Evolutionary conservation across 305 asterid genomes (phyloP), one percentile per base, ranked within the genome.

Genomic region (Fraxinus dipetala): DNA sequence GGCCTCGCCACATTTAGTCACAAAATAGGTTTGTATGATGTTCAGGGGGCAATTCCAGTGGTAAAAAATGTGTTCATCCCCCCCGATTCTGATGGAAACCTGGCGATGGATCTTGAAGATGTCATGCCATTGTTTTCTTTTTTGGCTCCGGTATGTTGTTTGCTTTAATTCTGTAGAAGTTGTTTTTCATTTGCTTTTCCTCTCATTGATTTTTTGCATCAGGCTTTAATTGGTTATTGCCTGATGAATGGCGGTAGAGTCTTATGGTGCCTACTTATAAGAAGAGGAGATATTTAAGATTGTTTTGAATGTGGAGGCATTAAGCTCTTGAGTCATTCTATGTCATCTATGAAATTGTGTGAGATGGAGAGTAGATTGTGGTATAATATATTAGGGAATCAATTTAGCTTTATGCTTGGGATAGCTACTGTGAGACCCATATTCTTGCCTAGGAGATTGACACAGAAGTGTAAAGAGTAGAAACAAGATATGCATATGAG

Each of bases 1-100:
- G 99, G 99, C 78, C 95, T 96, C 75, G 98, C 98, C 78, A 94
- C 97, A n/a, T 93, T 94, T 88, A 96, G 99, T 92, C 98, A 96
- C 88, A 96, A 92, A 94, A 83, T 96, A 84, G 99, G 98, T 82
- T 82, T 96, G 84, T 96, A 94, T 86, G 99, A 96, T 90, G 98
- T 94, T 79, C 98, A 96, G 86, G 99, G 99, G 45, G 96, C 99
- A 73, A 93, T 96, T 81, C 99, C 99, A 73, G 96, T 94, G 84
- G 99, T 94, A 89, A 96, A 92, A 89, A 94, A 93, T 89, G 98
- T 91, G 30, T 96, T 96, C 83, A 87, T 96, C 78, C 98, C 95
- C 59, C 92, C 97, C 31, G 99, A 95, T 81, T 81, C 92, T 83
- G 89, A 89, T 78, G 92, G 93, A 16, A 85, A 87, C 81, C 87